These are phyloP conservation scores for Phytophthora cryptogea DNA, from an alignment of 352 stramenopile species.

Conservation along the genomic window DNA sequence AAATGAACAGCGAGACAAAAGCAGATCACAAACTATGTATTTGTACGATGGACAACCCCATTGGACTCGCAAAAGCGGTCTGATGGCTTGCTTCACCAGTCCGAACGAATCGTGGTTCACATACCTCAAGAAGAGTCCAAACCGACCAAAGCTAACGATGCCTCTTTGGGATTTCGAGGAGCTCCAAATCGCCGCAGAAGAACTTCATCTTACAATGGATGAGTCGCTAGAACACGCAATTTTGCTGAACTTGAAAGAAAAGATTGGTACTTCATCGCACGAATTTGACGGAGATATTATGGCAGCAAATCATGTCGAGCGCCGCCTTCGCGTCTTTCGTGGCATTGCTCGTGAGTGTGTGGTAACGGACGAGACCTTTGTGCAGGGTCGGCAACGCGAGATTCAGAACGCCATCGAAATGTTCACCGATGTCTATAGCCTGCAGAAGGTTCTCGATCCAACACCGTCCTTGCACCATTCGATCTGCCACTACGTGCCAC, in stretches of 20 bases:
- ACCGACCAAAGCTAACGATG: no score
- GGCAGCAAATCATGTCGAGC: neutral
- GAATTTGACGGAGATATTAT: neutral
- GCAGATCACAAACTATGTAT: no score
- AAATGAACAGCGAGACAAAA: no score
- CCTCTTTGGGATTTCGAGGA: neutral
- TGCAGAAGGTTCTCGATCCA: neutral
- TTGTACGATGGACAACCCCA: no score
- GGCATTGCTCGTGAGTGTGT: neutral
- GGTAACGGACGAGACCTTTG: neutral
- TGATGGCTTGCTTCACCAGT: neutral
- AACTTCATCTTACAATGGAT: neutral
- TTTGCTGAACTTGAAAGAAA: neutral
- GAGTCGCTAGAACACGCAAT: neutral
- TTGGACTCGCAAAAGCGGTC: no score
- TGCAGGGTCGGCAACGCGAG: neutral
- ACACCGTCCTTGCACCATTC: neutral
- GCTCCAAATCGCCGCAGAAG: neutral
- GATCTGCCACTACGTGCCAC: slow-evolving; percentile 1
- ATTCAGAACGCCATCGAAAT: neutral
- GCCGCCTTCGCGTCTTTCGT: neutral
- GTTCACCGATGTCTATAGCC: neutral
- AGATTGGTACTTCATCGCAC: neutral
- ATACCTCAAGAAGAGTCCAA: neutral
- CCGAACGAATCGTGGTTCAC: neutral